Base-by-base conservation (phyloP, 1,284 basidiomycete species). In the Heliocybe sulcata region DNA sequence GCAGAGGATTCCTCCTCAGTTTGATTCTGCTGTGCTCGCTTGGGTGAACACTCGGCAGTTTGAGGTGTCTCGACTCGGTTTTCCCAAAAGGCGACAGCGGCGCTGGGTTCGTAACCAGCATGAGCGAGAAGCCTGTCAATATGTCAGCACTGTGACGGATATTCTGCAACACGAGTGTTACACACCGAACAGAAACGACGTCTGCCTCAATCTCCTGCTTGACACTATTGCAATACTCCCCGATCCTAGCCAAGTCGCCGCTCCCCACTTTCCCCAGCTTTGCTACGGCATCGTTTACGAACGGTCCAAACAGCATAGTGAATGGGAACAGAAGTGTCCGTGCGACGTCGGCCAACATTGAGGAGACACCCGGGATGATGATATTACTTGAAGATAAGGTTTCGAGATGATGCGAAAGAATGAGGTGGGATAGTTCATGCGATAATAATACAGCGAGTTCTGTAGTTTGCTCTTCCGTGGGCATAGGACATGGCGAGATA, bases 191-290 rank as follows among this genome's bases (percentile, higher is more conserved):
- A 11, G 90, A 93, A 20, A 93, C 90, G n/a, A 92, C 72, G 67
- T 95, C 93, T 1, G 93, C 93, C 67, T 95, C 93, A 35, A 89
- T 81, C 68, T 94, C 92, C 65, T 94, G 90, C 45, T 78, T 78
- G 61, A 82, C 74, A 59, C 82, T 89, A 27, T 85, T 90, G 60
- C 85, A 90, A 55, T 80, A 78, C 61, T 86, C 83, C 20, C 85
- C 84, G 9, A 87, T 68, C 64, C 84, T 85, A 35, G 77, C 75
- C 54, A 94, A 72, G 63, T 93, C 90, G 3, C 83, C 80, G 4
- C 85, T 82, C 2, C 89, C 84, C 1, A 86, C 76, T 65, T 85
- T 85, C 25, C 90, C 89, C 51, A 93, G 63, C 56, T 90, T 84
- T 0, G 86, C 91, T 8, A 96, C 79, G 0, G 91, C 93, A 62